phyloP scores from a whole-genome alignment of 371 early-diverging fungal species.

The Mycotypha africana region DNA sequence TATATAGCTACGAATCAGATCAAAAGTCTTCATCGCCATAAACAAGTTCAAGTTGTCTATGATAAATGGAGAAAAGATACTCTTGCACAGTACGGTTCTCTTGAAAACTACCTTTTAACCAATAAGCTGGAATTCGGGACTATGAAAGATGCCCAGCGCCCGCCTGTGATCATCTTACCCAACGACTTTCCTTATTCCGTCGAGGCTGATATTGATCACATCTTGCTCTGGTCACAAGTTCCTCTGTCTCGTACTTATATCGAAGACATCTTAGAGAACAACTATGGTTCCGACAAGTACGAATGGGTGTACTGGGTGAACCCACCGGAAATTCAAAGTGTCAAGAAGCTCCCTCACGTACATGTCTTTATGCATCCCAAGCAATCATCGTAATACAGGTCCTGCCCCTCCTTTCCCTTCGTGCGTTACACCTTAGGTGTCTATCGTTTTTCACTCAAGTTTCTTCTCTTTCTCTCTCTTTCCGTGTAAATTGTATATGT shows the following conservation, averaged over 20 bases:
- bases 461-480: neutral
- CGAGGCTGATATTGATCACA: conserved; percentile 25
- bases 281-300: conserved; percentile 8
- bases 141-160: neutral
- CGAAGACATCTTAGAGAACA: conserved; percentile 12
- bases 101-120: conserved; percentile 22
- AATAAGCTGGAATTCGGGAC: conserved; percentile 18
- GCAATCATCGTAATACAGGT: neutral
- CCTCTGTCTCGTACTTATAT: conserved; percentile 18
- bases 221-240: conserved; percentile 44
- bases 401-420: neutral
- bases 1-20: conserved; percentile 17
- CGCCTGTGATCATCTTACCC: conserved; percentile 26
- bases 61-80: conserved; percentile 18
- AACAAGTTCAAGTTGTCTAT: conserved; percentile 11
- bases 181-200: conserved; percentile 54
- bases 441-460: neutral
- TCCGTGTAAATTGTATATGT: neutral
- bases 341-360: conserved; percentile 20
- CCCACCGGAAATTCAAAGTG: conserved; percentile 22
- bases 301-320: conserved; percentile 22
- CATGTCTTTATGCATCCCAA: conserved; percentile 20
- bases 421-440: too few species aligned
- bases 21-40: conserved; percentile 12
- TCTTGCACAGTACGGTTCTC: conserved; percentile 24